A percentile compares a stretch with the other conserved stretches of the same genome.
Conservation (phyloP, 2,329 filamentous ascomycete genomes). For the Aspergillus fructus region DNA sequence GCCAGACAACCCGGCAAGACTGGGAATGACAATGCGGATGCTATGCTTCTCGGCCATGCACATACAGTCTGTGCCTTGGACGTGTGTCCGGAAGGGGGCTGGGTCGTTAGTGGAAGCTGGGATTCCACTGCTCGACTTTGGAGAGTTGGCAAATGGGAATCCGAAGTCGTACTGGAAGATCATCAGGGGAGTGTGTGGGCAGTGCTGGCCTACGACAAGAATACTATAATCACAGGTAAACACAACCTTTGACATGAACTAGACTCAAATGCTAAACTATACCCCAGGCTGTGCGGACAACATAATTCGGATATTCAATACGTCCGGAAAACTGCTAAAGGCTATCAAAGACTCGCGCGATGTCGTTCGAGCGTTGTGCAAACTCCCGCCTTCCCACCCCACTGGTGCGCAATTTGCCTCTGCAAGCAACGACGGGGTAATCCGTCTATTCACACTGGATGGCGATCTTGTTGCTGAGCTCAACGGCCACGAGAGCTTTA, state of each 20-base stretch:
- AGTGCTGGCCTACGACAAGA: constrained; percentile 78
- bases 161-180: constrained; percentile 67
- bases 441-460: constrained; percentile 81
- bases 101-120: constrained; percentile 90
- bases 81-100: constrained; percentile 68
- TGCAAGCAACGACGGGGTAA: constrained; percentile 86
- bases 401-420: constrained; percentile 92
- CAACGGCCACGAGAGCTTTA: constrained; percentile 88
- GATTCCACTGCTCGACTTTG: constrained; percentile 85
- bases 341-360: constrained; percentile 71
- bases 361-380: constrained; percentile 84
- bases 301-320: constrained; percentile 78
- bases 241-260: background rate
- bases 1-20: constrained; percentile 70
- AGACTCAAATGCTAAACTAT: constrained; percentile 16
- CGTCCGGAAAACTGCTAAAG: constrained; percentile 61
- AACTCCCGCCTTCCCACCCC: constrained; percentile 70
- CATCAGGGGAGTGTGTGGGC: constrained; percentile 86
- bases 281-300: constrained; percentile 76
- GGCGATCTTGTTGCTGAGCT: constrained; percentile 76
- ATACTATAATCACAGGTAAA: constrained; percentile 72
- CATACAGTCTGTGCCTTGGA: constrained; percentile 88
- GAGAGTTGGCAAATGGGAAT: constrained; percentile 83
- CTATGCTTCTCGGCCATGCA: constrained; percentile 79
- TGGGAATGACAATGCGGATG: constrained; percentile 75